Base-by-base conservation (phyloP, 495 filamentous ascomycete genomes). In the Xylaria telfairii region DNA sequence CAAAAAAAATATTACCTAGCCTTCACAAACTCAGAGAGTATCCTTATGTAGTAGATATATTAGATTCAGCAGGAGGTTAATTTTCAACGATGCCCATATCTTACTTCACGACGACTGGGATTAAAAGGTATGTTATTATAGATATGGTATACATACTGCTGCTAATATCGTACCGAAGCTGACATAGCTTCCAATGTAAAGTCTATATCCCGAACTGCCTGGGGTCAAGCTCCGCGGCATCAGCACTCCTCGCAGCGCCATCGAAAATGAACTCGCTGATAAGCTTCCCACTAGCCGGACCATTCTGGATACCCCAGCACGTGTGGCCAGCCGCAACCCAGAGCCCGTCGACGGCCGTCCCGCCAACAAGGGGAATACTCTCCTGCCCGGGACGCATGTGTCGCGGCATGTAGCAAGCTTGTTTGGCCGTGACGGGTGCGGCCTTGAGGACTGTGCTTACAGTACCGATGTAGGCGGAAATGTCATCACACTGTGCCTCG, bases 291-390 rank as follows among this genome's bases (percentile, higher is more conserved):
- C 95, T 98, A 8, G 89, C 96, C 5, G 95, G 94, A 3, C 90
- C 94, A 85, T 99, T 99, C 80, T 98, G 95, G 62, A 99, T 97
- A 19, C 95, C 95, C 96, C 96, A 98, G 80, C 96, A 98, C 4
- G 93, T 97, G 82, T 99, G 96, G 15, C 96, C 96, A 8, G 93
- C 86, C 3, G 96, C 96, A 71, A 99, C 82, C 77, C 94, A 89
- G 44, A 98, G 75, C 0, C 96, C 94, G 28, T 90, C 89, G 1
- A 91, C 88, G 5, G 88, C 86, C 28, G 94, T 93, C 71, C 87
- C 81, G 1, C 93, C 96, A 41, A 98, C 87, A 37, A 98, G 79
- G 39, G 96, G 96, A 2, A 90, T 91, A 24, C 75, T 74, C 65
- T 88, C 86, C 42, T 84, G 80, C 37, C 88, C 87, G 42, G 88